Evolutionary conservation across 1,284 basidiomycete genomes (phyloP).

Genomic region (Ganoderma meredithae): DNA sequence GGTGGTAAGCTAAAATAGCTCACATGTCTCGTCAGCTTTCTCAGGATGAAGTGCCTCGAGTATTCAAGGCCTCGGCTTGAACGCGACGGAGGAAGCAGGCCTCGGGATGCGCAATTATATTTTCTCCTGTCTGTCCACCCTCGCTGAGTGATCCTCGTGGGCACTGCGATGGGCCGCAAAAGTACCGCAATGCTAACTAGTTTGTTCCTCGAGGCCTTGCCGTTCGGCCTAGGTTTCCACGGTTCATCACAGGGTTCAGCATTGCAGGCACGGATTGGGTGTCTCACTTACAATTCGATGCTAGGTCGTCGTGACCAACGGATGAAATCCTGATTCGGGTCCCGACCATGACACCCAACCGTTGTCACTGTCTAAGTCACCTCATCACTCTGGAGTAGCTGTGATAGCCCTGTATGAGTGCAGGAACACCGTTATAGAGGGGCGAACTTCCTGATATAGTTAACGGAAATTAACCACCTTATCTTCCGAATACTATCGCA

Average conservation of each 20-base stretch:
- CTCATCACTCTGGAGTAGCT: background rate
- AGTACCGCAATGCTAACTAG: background rate
- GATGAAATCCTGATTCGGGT: background rate
- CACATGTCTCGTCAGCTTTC: background rate
- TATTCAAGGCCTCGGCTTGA: background rate
- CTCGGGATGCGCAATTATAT: background rate
- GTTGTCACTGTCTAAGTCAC: background rate
- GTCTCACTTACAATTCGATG: background rate
- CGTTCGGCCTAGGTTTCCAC: background rate
- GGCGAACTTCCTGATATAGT: no score
- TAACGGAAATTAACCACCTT: no score
- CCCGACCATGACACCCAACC: background rate
- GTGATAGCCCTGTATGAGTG: no score
- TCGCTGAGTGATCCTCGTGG: background rate
- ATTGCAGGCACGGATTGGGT: background rate
- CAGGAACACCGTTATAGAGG: no score
- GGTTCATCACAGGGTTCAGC: background rate
- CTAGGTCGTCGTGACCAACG: background rate
- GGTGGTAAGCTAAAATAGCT: constrained; percentile 20
- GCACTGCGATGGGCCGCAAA: background rate
- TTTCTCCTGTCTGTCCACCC: background rate
- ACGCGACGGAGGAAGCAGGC: background rate
- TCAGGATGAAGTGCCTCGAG: background rate
- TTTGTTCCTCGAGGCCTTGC: constrained; percentile 1
- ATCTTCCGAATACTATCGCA: no score